A percentile compares a stretch with the other conserved stretches of the same genome.
Conservation (phyloP, 108 stramenopile genomes). For the Stephanodiscus minutulus region DNA sequence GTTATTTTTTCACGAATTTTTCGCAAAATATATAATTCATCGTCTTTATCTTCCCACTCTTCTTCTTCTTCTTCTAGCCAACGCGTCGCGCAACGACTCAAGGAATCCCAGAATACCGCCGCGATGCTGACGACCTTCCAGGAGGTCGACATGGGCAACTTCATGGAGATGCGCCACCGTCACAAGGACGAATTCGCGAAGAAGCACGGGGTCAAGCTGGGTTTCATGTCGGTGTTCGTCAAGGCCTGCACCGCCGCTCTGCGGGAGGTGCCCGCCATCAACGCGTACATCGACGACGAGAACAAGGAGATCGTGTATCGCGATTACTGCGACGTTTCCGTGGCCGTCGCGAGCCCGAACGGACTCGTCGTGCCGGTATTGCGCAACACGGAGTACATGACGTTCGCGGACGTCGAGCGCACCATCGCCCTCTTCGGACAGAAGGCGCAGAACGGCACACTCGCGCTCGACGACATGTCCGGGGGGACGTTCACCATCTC, state of each 20-base stretch:
- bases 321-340: constrained; percentile 96
- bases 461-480: constrained; percentile 98
- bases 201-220: constrained; percentile 97
- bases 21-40: not conserved
- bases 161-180: constrained; percentile 95
- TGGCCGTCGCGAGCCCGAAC: constrained; percentile 95
- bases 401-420: constrained; percentile 96
- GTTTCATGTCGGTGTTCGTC: constrained; percentile 99
- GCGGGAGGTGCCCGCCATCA: constrained; percentile 96
- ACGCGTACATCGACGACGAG: constrained; percentile 98
- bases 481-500: constrained; percentile 99
- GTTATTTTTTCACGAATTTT: too few relatives aligned
- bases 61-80: constrained; percentile 22
- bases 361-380: constrained; percentile 99
- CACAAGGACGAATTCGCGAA: constrained; percentile 97
- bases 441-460: constrained; percentile 90
- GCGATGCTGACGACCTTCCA: constrained; percentile 99
- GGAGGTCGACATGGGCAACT: constrained; percentile 97
- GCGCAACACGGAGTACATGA: constrained; percentile 96
- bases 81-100: constrained; percentile 95
- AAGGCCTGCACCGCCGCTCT: constrained; percentile 94
- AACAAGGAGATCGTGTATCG: constrained; percentile 98
- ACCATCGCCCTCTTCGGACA: constrained; percentile 94
- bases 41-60: not conserved
- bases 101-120: constrained; percentile 98